Evolutionary conservation across 75 land plant species (phyloP), one percentile per base, ranked within the genome.

Genomic region (Selaginella tamariscina): DNA sequence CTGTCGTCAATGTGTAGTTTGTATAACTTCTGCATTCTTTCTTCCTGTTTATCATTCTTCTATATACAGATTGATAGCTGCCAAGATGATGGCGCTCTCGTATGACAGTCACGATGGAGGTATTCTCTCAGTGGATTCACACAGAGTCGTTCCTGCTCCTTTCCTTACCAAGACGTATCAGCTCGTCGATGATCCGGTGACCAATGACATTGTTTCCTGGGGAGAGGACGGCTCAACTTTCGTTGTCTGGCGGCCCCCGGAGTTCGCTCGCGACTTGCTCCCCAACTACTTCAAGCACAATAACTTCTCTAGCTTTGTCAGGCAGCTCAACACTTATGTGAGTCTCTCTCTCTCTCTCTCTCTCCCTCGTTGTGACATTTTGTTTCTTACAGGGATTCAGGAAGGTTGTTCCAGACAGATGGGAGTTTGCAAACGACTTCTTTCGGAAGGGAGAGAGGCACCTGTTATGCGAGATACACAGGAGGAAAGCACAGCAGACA

Each of bases 231-330:
- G 80, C 18, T 72, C 78, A 2, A 71, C 85, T 21, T 87, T 87
- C 74, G 72, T 87, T 62, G 88, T 87, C 0, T 87, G 91, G 91
- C 77, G 81, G 1, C 83, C 91, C 8, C 76, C 84, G 1, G 85
- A 84, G 80, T 86, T 86, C 70, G 89, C 89, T 1, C 33, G 82
- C 8, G 84, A 86, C 30, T 54, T 86, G 20, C 84, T 86, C n/a
- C 89, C 89, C 44, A 86, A 82, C 32, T 86, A 84, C 78, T 92
- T 92, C 84, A 92, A 92, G 79, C 97, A 92, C 71, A 88, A 89
- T 79, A 92, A 92, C 66, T 89, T 92, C 86, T 88, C 97, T 56
- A 89, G 95, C 80, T 92, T 92, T 71, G 97, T 92, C 33, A 85
- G 97, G 13, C 97, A 92, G 74, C 95, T 92, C 71, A 92, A 92